Percentiles rank a stretch among this genome's conserved stretches.
phyloP scores from a whole-genome alignment of 768 basidiomycete species.

The Boletus fagicola region DNA sequence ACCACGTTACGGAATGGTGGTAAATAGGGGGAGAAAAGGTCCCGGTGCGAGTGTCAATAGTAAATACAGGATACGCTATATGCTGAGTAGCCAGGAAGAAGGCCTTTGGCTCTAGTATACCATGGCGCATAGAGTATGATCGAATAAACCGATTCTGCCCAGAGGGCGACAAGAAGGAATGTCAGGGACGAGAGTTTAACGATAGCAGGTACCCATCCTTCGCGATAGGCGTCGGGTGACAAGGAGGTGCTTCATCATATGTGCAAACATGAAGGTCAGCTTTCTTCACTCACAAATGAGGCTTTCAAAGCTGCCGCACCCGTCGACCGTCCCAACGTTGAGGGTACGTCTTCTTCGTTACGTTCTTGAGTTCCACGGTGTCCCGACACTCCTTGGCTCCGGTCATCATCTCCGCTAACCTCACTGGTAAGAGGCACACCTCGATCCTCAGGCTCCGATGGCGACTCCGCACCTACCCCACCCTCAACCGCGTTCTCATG shows the following conservation, averaged over 20 bases:
- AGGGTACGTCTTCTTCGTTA: conserved; percentile 21
- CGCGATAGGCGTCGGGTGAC: not conserved
- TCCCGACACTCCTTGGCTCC: conserved; percentile 5
- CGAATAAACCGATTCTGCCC: conserved; percentile 5
- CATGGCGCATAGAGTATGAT: conserved; percentile 9
- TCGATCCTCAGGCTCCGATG: conserved; percentile 7
- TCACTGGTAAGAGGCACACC: conserved; percentile 1
- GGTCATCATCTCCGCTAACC: conserved; percentile 4
- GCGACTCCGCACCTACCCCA: conserved; percentile 11
- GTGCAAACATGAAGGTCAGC: conserved; percentile 1
- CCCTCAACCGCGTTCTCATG: conserved; percentile 19
- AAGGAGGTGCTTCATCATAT: not conserved
- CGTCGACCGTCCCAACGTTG: conserved; percentile 29
- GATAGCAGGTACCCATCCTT: not conserved
- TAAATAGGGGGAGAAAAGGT: too few relatives aligned
- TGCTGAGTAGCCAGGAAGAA: conserved; percentile 5
- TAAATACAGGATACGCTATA: conserved; percentile 8
- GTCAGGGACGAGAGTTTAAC: not conserved
- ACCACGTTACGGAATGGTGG: too few relatives aligned
- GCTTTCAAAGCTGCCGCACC: conserved; percentile 21
- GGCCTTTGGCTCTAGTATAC: not conserved
- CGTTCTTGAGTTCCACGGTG: conserved; percentile 3
- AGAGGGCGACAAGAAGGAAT: conserved; percentile 8
- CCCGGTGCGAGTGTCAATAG: conserved; percentile 1
- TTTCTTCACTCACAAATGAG: not conserved